Evolutionary conservation across 2,329 filamentous ascomycete species (phyloP).

Genomic region (Pseudogymnoascus destructans): DNA sequence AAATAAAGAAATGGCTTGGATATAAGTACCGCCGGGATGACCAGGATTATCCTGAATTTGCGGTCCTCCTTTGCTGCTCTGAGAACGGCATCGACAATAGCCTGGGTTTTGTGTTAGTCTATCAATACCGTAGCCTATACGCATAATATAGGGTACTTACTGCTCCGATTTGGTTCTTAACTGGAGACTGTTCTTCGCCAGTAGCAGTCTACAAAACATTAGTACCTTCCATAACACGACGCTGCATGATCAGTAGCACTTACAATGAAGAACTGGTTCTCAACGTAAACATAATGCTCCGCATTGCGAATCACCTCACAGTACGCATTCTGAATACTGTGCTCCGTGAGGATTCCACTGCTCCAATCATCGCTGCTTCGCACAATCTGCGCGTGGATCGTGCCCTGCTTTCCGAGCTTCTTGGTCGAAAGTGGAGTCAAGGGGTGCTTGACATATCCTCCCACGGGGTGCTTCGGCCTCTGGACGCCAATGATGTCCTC

Average conservation of each 20-base stretch:
- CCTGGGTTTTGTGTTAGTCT: slow-evolving; percentile 21
- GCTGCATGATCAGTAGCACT: background rate
- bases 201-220: slow-evolving; percentile 50
- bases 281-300: slow-evolving; percentile 90
- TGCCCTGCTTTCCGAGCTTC: slow-evolving; percentile 49
- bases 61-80: slow-evolving; percentile 66
- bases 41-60: slow-evolving; percentile 79
- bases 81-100: slow-evolving; percentile 85
- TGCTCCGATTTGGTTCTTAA: slow-evolving; percentile 76
- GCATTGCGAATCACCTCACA: slow-evolving; percentile 73
- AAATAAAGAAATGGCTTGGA: background rate
- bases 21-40: slow-evolving; percentile 55
- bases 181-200: slow-evolving; percentile 69
- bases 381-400: slow-evolving; percentile 72
- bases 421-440: slow-evolving; percentile 56
- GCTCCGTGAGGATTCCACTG: slow-evolving; percentile 72
- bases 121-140: background rate
- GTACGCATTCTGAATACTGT: slow-evolving; percentile 81
- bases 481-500: slow-evolving; percentile 84
- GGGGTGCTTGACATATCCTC: slow-evolving; percentile 75
- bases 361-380: slow-evolving; percentile 89
- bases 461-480: slow-evolving; percentile 76
- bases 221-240: slow-evolving; percentile 29
- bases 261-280: slow-evolving; percentile 89
- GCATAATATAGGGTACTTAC: background rate